phyloP scores from a whole-genome alignment of 768 basidiomycete genomes.

The Podaxis mareebaensis region DNA sequence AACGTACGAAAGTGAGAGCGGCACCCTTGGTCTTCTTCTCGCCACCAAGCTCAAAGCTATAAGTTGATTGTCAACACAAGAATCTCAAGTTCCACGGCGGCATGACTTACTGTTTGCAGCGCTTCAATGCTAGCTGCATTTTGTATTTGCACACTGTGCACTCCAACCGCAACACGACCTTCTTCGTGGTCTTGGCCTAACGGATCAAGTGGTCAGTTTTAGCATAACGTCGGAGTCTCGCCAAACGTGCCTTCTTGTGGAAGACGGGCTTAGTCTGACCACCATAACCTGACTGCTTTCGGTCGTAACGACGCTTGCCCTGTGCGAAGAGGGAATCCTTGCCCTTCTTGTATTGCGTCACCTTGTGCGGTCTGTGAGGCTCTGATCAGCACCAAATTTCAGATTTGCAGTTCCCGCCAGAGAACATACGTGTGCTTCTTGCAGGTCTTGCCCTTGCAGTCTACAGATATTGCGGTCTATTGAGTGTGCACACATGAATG shows the following conservation, averaged over 20 bases:
- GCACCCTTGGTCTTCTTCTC: conserved; percentile 99
- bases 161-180: conserved; percentile 96
- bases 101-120: conserved; percentile 93
- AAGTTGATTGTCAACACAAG: not conserved
- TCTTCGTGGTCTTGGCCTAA: conserved; percentile 98
- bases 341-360: conserved; percentile 99
- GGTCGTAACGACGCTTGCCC: conserved; percentile 99
- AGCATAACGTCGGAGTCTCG: not conserved
- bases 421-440: conserved; percentile 89
- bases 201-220: not conserved
- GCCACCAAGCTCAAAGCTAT: conserved; percentile 97
- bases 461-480: conserved; percentile 34
- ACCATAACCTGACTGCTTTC: conserved; percentile 98
- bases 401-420: conserved; percentile 13
- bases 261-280: conserved; percentile 99
- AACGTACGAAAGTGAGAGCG: conserved; percentile 88
- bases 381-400: conserved; percentile 18
- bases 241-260: conserved; percentile 91
- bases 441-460: conserved; percentile 97
- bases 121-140: conserved; percentile 94
- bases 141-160: conserved; percentile 99
- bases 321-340: conserved; percentile 98
- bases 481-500: not conserved
- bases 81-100: not conserved
- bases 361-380: conserved; percentile 85